Conservation (phyloP, 768 basidiomycete species). For the Phaeotremella fagi region DNA sequence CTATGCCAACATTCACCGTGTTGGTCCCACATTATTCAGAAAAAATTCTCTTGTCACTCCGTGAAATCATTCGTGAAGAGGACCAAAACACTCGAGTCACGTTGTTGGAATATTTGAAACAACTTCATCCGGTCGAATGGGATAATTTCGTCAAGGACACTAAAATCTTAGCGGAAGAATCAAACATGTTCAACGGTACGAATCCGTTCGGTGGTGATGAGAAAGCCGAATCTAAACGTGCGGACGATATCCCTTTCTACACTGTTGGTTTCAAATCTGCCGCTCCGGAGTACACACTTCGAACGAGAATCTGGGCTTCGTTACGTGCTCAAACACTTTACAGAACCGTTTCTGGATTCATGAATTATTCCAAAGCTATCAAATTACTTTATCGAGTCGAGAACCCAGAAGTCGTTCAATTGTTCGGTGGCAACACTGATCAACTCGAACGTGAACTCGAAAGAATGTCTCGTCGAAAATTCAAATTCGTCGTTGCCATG, state of each 20-base stretch:
- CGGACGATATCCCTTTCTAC: conserved; percentile 93
- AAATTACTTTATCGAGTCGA: conserved; percentile 98
- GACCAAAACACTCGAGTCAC: conserved; percentile 96
- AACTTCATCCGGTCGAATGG: conserved; percentile 97
- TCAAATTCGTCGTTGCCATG: conserved; percentile 99
- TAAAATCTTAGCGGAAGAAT: conserved; percentile 96
- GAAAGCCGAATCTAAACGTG: conserved; percentile 64
- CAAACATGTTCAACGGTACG: conserved; percentile 66
- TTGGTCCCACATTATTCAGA: conserved; percentile 98
- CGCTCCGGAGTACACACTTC: conserved; percentile 94
- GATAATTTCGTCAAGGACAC: conserved; percentile 99
- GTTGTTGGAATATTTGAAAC: conserved; percentile 94
- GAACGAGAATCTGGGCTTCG: conserved; percentile 98
- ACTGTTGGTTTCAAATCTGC: conserved; percentile 99
- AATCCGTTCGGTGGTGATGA: conserved; percentile 67
- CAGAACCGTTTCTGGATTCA: conserved; percentile 98
- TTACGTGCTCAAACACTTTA: conserved; percentile 97
- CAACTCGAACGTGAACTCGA: conserved; percentile 93
- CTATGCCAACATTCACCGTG: conserved; percentile 99
- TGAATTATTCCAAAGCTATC: conserved; percentile 99
- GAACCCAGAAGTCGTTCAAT: conserved; percentile 97
- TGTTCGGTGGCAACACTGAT: conserved; percentile 96
- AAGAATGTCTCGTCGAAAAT: conserved; percentile 95
- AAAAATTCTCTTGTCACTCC: conserved; percentile 93
- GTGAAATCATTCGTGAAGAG: conserved; percentile 98